phyloP scores from a whole-genome alignment of 331 rosid species.

The Cucumis variabilis region DNA sequence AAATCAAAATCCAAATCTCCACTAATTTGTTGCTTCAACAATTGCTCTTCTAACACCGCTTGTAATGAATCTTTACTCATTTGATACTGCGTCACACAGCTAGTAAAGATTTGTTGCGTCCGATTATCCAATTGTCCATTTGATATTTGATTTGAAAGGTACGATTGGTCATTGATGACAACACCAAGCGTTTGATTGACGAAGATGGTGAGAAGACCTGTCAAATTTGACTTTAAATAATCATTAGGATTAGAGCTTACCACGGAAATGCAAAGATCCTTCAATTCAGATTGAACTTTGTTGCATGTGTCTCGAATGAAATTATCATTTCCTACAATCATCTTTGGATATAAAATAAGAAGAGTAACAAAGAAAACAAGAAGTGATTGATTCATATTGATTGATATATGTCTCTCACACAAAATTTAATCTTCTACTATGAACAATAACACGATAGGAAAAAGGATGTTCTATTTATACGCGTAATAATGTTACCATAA shows the following conservation, averaged over 20 bases:
- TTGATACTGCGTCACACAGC: not conserved
- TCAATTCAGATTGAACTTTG: not conserved
- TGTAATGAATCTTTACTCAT: not conserved
- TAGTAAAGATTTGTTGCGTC: not conserved
- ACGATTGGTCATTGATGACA: not conserved
- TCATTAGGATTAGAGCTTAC: not conserved
- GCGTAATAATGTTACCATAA: not conserved
- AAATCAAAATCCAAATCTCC: not conserved
- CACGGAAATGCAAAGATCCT: conserved; percentile 17
- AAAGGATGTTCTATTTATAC: not conserved
- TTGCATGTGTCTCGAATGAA: not conserved
- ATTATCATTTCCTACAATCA: no score
- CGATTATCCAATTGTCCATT: not conserved
- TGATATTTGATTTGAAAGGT: not conserved
- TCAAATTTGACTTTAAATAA: conserved; percentile 3
- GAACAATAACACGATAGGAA: not conserved
- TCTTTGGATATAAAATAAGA: not conserved
- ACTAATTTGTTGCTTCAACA: not conserved
- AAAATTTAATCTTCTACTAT: not conserved
- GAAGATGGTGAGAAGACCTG: not conserved
- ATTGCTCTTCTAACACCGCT: not conserved
- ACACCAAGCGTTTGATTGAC: not conserved
- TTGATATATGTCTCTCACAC: not conserved
- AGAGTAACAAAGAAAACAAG: not conserved
- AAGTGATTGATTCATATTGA: not conserved